Evolutionary conservation across 129 eudicot species (phyloP).

Genomic region (Deinandra increscens): DNA sequence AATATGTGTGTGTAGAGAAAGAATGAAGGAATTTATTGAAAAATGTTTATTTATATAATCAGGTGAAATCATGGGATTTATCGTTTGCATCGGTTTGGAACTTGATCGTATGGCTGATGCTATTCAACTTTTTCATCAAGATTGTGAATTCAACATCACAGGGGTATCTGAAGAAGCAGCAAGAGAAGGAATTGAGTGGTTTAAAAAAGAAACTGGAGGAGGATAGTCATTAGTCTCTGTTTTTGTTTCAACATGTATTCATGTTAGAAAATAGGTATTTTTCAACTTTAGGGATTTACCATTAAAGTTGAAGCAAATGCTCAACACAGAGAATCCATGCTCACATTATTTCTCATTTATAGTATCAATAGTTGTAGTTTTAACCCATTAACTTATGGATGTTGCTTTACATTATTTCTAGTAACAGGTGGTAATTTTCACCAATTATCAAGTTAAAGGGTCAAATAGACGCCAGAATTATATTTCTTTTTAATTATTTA

Average conservation of each 20-base stretch:
- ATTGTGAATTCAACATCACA: conserved; percentile 88
- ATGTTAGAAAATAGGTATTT: conserved; percentile 6
- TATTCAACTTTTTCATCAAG: conserved; percentile 73
- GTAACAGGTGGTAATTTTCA: no score
- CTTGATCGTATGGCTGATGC: conserved; percentile 75
- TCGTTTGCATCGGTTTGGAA: conserved; percentile 84
- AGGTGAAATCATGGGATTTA: conserved; percentile 86
- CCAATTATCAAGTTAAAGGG: no score
- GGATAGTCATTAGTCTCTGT: conserved; percentile 20
- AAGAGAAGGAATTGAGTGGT: conserved; percentile 56
- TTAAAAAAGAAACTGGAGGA: conserved; percentile 39
- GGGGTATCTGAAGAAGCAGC: conserved; percentile 69
- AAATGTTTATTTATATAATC: neutral
- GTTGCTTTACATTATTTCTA: neutral
- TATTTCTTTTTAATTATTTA: no score
- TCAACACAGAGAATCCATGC: conserved; percentile 10
- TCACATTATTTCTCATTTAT: conserved; percentile 29
- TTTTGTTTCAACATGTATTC: neutral
- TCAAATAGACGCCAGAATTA: no score
- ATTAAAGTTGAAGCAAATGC: conserved; percentile 21
- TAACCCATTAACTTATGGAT: neutral
- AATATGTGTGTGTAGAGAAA: no score
- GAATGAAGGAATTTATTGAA: no score
- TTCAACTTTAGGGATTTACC: conserved; percentile 16
- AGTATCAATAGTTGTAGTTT: conserved; percentile 14